Evolutionary conservation across 1,284 basidiomycete species (phyloP).

Genomic region (Marasmius sp.): DNA sequence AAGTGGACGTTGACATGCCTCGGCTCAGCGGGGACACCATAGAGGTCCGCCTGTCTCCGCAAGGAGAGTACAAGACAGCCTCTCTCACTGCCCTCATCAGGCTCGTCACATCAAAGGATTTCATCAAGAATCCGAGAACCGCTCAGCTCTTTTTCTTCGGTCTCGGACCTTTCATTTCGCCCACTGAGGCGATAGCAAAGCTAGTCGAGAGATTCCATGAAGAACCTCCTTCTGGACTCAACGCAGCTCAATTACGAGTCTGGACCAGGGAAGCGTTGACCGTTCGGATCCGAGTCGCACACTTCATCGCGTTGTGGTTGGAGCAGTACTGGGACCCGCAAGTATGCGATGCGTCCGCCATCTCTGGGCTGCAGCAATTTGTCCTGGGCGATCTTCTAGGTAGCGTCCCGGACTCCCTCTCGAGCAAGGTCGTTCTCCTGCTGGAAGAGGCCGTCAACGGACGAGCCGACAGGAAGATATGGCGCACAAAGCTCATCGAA

Average conservation of each 20-base stretch:
- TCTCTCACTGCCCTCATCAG: conserved; percentile 46
- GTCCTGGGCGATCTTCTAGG: conserved; percentile 23
- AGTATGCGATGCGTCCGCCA: conserved; percentile 35
- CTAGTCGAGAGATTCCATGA: conserved; percentile 63
- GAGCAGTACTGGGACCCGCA: conserved; percentile 70
- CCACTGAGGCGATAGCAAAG: conserved; percentile 52
- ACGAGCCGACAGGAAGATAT: not conserved
- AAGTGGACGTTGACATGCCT: conserved; percentile 29
- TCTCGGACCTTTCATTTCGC: conserved; percentile 73
- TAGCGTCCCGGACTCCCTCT: conserved; percentile 29
- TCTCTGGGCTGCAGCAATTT: conserved; percentile 38
- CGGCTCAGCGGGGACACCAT: conserved; percentile 21
- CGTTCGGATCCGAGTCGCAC: conserved; percentile 64
- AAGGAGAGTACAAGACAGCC: conserved; percentile 30
- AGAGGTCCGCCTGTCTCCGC: conserved; percentile 23
- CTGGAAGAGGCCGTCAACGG: conserved; percentile 2
- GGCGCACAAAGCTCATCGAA: not conserved
- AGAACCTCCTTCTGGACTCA: conserved; percentile 24
- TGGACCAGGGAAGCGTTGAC: conserved; percentile 55
- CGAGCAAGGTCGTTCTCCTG: conserved; percentile 19
- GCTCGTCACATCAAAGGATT: conserved; percentile 45
- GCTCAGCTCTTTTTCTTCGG: conserved; percentile 68
- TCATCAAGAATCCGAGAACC: conserved; percentile 35
- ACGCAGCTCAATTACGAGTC: conserved; percentile 37
- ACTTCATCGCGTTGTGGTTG: conserved; percentile 74